phyloP scores from a whole-genome alignment of 2,329 filamentous ascomycete species.

The Phaeophleospora eucalypticola region DNA sequence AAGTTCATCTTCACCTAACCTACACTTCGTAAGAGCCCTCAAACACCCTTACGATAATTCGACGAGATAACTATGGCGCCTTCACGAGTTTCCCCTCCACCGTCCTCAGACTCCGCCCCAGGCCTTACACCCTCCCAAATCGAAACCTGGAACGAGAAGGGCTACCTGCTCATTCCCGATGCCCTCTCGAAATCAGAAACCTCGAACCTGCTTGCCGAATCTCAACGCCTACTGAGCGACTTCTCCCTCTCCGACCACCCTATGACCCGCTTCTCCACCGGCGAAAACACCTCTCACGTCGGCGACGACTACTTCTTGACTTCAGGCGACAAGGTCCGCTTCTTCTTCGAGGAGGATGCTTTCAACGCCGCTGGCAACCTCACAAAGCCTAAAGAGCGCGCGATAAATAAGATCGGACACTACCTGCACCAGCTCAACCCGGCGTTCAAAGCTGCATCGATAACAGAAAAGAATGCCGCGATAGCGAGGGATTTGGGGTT shows the following conservation, averaged over 20 bases:
- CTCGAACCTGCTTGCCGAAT: conserved; percentile 66
- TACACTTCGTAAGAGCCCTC: too few species aligned
- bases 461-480: conserved; percentile 53
- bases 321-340: conserved; percentile 86
- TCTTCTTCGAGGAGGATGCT: conserved; percentile 96
- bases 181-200: conserved; percentile 67
- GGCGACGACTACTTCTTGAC: conserved; percentile 92
- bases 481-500: conserved; percentile 72
- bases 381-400: conserved; percentile 71
- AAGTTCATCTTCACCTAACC: too few species aligned
- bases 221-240: conserved; percentile 65
- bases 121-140: conserved; percentile 72
- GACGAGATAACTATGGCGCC: conserved; percentile 17
- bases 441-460: conserved; percentile 48
- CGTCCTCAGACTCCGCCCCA: conserved; percentile 16
- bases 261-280: conserved; percentile 90
- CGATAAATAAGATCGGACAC: conserved; percentile 68
- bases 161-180: conserved; percentile 81
- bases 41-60: too few species aligned
- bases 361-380: conserved; percentile 63
- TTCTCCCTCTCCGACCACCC: conserved; percentile 83
- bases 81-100: conserved; percentile 28
- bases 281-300: conserved; percentile 69
- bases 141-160: conserved; percentile 69
- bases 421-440: conserved; percentile 47